Evolutionary conservation across 2,329 filamentous ascomycete genomes (phyloP), one percentile per base, ranked within the genome.

Genomic region (Rutstroemia sp.): DNA sequence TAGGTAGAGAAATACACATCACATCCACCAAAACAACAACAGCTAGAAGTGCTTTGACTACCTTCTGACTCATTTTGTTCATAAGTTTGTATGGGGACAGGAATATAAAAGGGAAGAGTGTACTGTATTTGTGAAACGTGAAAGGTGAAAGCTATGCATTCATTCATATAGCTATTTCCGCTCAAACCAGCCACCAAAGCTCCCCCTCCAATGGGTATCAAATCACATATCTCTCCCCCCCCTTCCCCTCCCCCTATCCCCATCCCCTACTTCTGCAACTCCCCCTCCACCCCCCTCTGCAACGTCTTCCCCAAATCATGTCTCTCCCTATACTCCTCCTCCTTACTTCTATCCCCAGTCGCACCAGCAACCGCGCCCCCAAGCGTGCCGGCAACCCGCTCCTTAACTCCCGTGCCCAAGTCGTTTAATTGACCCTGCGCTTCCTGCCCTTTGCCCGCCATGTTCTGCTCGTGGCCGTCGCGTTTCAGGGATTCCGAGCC

Each of bases 301-400:
- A 82, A 79, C 19, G 87, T 88, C 84, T 94, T 96, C 62, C 91
- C 92, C 62, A 82, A 74, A 66, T 94, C 90, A 68, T 94, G 90
- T 72, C 74, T 75, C 63, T 78, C 71, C 70, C 88, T 77, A 68
- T 83, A 87, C 69, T 83, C 81, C 49, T 76, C 71, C 76, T 92
- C 78, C 58, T 82, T 82, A 27, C 75, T 71, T 49, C 77, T 75
- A 70, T 95, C 85, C 18, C 91, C 91, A 2, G 83, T 88, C 14
- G 95, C 54, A 25, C 82, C 80, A n/a, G 90, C 82, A 30, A 88
- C 77, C 1, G 86, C 84, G 41, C 82, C 78, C 1, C 90, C 90
- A 4, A 95, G 64, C 1, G 86, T 77, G 10, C 92, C 91, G 46
- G 82, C 75, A 25, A 86, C 78, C n/a, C 88, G 83, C 66, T 86